Conservation (phyloP, 176 grass and related monocot genomes). For the Paspalum vaginatum region DNA sequence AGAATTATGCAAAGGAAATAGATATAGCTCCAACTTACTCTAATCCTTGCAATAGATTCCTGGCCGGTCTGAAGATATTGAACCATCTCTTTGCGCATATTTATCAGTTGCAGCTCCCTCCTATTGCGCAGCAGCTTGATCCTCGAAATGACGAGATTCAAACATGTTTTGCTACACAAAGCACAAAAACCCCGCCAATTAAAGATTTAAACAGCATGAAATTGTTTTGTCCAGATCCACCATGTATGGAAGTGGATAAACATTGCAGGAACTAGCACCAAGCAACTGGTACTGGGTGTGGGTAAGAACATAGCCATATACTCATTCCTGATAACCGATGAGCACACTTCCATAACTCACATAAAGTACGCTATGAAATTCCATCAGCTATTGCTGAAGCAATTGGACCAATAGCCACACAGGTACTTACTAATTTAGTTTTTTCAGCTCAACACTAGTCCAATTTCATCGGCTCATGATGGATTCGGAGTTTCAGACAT, state of each 20-base stretch:
- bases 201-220: not conserved
- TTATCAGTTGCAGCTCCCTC: constrained; percentile 83
- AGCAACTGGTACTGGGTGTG: not conserved
- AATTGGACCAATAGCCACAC: not conserved
- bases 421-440: not conserved
- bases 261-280: not conserved
- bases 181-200: constrained; percentile 12
- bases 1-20: not conserved
- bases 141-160: constrained; percentile 94
- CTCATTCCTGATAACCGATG: not conserved
- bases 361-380: not conserved
- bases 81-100: constrained; percentile 92
- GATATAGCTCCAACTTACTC: constrained; percentile 55
- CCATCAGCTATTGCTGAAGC: not conserved
- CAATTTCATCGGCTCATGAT: not conserved
- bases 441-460: not conserved
- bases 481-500: constrained; percentile 21
- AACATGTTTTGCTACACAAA: constrained; percentile 86
- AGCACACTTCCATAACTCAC: not conserved
- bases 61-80: constrained; percentile 94
- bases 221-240: not conserved
- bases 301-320: not conserved
- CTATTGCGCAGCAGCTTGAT: constrained; percentile 98
- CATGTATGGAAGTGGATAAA: not conserved
- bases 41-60: constrained; percentile 86